Evolutionary conservation across 2,329 filamentous ascomycete species (phyloP), one percentile per base, ranked within the genome.

Genomic region (Aspergillus sp.): DNA sequence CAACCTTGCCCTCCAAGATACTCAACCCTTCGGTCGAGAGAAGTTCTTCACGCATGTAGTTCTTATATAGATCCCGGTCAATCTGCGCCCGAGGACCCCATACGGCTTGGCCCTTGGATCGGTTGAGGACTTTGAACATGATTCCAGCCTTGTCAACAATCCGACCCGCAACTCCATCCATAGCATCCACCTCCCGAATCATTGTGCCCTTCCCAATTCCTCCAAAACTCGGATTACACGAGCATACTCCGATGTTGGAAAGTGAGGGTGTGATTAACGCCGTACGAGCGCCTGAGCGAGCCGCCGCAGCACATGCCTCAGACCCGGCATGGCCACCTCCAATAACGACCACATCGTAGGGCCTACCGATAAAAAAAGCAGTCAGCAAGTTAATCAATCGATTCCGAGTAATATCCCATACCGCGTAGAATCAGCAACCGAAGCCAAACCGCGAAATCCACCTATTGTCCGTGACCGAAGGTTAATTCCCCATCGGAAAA

Each of bases 181-280:
- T 81, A 0, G 95, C 95, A 78, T 99, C 95, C 33, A 99, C 88
- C 76, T 99, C 95, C 43, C 93, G 88, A 51, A 99, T 81, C 80
- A 99, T 97, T 9, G 91, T 98, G 15, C 95, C 95, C 73, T 99
- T 99, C 45, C 95, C 95, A 66, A 99, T 98, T n/a, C 95, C 95
- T 40, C 95, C 95, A 70, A 99, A 96, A 63, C 91, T 96, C 2
- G 93, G 93, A 73, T 98, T 98, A 78, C 93, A 98, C 37, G 93
- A 97, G 78, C 93, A 98, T 31, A 95, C 91, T 55, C 93, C 93
- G 19, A 98, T 87, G 67, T 97, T 96, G 58, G 93, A 88, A 57
- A 91, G 76, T 59, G 90, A 91, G 2, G 93, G 95, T 1, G 95
- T 99, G 49, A 99, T 82, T 64, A 99, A 84, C 2, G 90, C 93